Base-by-base conservation (phyloP, 1,284 basidiomycete genomes). In the Fomitopsis palustris region DNA sequence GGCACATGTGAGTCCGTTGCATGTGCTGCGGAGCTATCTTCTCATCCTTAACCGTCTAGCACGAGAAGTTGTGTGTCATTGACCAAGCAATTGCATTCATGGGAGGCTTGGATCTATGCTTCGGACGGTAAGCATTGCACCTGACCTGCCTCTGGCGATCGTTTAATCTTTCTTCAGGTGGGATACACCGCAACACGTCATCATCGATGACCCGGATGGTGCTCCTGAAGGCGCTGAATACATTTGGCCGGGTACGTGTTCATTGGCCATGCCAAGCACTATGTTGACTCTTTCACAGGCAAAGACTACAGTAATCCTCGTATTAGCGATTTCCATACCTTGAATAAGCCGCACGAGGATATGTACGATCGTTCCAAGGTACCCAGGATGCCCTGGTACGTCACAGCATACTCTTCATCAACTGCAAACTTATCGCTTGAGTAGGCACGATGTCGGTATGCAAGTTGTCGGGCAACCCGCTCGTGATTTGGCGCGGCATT, bases 11-110 rank as follows among this genome's bases (percentile, higher is more conserved):
- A 68, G 87, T 75, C 6, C 27, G n/a, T 1, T 47, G 4, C 4
- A 29, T 29, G 23, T 57, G 19, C 23, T 57, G 16, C 0, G 19
- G 3, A 14, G 31, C 14, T 10, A 9, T 19, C 8, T 29, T n/a
- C 33, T 6, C 1, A 39, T 52, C 51, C 29, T 55, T 52, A 54
- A 55, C 71, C 27, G 17, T 12, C 5, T n/a, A 96, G 88, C 97
- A 99, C 75, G 97, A 99, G 78, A 99, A 99, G 74, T 74, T 99
- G 61, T 98, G 96, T 72, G 94, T 98, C 16, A 93, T 99, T 62
- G 97, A 99, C 72, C 93, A 98, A 73, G 89, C 93, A 0, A 96
- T 98, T 64, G 96, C 93, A 0, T 99, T 99, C 75, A 97, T 96
- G 93, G 97, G 97, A 31, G 97, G 97, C 1, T 76, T 99, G 38